phyloP scores from a whole-genome alignment of 73 alveolate species.

The Symbiodinium pilosum region DNA sequence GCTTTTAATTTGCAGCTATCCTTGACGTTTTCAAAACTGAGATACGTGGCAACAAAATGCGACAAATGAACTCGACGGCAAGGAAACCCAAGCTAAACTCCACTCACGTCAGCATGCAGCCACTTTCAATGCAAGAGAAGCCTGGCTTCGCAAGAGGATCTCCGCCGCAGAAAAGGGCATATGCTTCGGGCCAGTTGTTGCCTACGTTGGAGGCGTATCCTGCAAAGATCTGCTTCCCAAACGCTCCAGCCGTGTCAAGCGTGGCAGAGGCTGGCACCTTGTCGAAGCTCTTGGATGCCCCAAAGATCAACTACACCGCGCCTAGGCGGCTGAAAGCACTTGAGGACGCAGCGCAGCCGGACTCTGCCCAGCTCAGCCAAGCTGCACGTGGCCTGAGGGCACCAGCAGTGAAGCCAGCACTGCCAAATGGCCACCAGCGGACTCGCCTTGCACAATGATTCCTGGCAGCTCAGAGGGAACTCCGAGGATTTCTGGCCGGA shows the following conservation, averaged over 20 bases:
- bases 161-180: not conserved
- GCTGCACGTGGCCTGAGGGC: conserved; percentile 14
- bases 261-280: not conserved
- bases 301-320: conserved; percentile 20
- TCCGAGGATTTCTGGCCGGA: not conserved
- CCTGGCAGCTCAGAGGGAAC: too few species aligned
- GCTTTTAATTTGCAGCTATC: too few species aligned
- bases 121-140: not conserved
- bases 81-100: not conserved
- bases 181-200: conserved; percentile 11
- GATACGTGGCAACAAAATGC: too few species aligned
- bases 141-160: not conserved
- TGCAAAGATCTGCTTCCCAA: too few species aligned
- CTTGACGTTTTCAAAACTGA: too few species aligned
- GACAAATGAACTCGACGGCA: not conserved
- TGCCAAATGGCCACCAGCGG: conserved; percentile 20
- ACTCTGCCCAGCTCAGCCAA: not conserved
- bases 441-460: not conserved
- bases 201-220: not conserved
- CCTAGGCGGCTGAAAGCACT: not conserved
- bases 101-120: too few species aligned
- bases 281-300: conserved; percentile 22
- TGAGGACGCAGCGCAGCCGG: not conserved
- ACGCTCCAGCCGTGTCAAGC: not conserved
- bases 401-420: not conserved